Percentiles rank a stretch among this genome's conserved stretches.
Conservation (phyloP, 208 protist species). For the Balamuthia mandrillaris region DNA sequence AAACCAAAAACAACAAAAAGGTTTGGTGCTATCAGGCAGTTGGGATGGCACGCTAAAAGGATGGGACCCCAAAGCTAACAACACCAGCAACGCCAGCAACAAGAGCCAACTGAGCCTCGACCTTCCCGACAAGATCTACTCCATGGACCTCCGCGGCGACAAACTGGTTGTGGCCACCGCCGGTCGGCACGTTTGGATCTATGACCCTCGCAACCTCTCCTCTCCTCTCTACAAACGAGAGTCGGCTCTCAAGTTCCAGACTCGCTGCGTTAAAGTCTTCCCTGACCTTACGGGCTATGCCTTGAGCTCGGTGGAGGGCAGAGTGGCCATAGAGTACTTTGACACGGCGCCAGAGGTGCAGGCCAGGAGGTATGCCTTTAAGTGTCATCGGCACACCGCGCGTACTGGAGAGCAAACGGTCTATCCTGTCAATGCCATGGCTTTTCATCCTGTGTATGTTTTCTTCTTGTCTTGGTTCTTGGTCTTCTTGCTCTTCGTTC, state of each 20-base stretch:
- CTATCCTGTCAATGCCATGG: conserved; percentile 71
- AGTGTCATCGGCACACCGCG: conserved; percentile 69
- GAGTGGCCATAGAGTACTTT: conserved; percentile 67
- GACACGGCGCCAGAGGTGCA: conserved; percentile 29
- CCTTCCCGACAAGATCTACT: background rate
- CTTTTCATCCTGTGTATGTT: conserved; percentile 57
- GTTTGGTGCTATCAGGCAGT: background rate
- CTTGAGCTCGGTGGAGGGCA: conserved; percentile 71
- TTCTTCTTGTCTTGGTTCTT: background rate
- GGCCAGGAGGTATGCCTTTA: conserved; percentile 68
- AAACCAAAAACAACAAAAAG: background rate
- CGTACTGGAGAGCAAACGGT: conserved; percentile 39
- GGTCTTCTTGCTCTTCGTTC: background rate
- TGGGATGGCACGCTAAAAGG: background rate
- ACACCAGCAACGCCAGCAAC: background rate
- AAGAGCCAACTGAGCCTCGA: background rate
- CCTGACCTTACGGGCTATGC: conserved; percentile 57
- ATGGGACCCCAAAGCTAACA: background rate
- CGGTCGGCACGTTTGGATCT: background rate
- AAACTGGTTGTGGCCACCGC: background rate
- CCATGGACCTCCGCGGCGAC: background rate
- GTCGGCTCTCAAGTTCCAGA: conserved; percentile 58
- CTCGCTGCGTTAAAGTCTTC: conserved; percentile 42
- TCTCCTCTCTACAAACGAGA: background rate
- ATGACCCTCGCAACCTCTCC: conserved; percentile 4